Base-by-base conservation (phyloP, 23 red algal species). In the Chondrus crispus region DNA sequence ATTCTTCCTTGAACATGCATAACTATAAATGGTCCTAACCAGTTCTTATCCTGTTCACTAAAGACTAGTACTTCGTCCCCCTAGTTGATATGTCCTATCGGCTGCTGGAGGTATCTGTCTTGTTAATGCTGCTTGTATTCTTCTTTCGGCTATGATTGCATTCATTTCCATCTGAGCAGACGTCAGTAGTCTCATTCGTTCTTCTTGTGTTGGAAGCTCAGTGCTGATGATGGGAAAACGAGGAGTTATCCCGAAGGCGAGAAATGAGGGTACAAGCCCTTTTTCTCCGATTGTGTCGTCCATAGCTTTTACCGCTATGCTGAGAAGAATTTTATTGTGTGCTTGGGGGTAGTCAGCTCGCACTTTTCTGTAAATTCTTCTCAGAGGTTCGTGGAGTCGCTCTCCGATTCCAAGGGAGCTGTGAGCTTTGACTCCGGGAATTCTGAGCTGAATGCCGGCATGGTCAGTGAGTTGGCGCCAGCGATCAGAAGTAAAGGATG, bases 331-430 rank as follows among this genome's bases (percentile, higher is more conserved):
- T 26, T 52, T 19, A 6, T 35, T 35, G 52, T 14, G n/a, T 20
- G 40, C 46, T 8, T 35, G 29, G 45, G 78, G 78, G 28, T 57
- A 62, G 26, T 28, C 40, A 8, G n/a, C 4, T 29, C 28, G 28
- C 5, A 83, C 52, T 5, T 83, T 52, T 35, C 78, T 40, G 40
- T 63, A 54, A 38, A 83, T 83, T 6, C 78, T n/a, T 8, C 44
- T 40, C 8, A 83, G 42, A 7, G 78, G 78, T 11, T 40, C 51
- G 40, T 60, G 78, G 30, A 83, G 29, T 35, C 78, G 5, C 55
- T 83, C 78, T 51, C 78, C 78, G 28, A 83, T 35, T 11, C 78
- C 52, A 9, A 83, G 32, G 4, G 78, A 60, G 45, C 41, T 83
- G 46, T 83, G 78, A 19, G 44, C 78, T 60, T 83, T 6, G 12